Base-by-base conservation (phyloP, 495 filamentous ascomycete species). In the Jackrogersella multiformis region DNA sequence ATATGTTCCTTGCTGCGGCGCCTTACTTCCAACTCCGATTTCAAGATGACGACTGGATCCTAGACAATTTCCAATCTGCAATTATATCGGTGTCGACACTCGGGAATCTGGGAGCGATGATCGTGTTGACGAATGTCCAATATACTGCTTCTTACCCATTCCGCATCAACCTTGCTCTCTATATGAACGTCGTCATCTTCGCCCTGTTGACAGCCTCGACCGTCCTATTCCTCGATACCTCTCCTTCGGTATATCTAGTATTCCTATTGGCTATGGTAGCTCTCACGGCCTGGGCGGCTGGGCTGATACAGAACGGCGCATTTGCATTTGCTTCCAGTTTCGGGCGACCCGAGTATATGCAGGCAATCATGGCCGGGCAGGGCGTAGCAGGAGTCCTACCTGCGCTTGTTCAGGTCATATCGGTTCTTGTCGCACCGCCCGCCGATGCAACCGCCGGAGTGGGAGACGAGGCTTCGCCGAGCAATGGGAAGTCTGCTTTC, bases 1-100 rank as follows among this genome's bases (percentile, higher is more conserved):
- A 97, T 81, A 97, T 97, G 94, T 97, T 98, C 80, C 86, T 99
- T 63, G 95, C 96, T 15, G 93, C 94, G 7, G 91, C 91, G 10
- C 92, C 94, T 6, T 97, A 97, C 81, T 97, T 99, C 82, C 88
- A 94, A 72, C 81, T 77, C 51, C 93, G 96, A 59, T 97, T 99
- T 75, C 75, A 81, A 39, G 84, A 84, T 38, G 82, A 88, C 72
- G 80, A 87, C 42, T 90, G 87, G 82, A 88, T 94, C 54, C 84
- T 89, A 16, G 78, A 81, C 13, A 88, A 93, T 81, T 98, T 96
- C 77, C 93, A 97, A 72, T 87, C 93, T 2, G 87, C 92, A 46
- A 94, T 97, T 71, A 82, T 94, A 45, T 91, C 92, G n/a, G 88
- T 94, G 2, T 92, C 91, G 16, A 93, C 91, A 0, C 72, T 93